phyloP scores from a whole-genome alignment of 106 monocot genomes.

The Acanthochlamys bracteata region DNA sequence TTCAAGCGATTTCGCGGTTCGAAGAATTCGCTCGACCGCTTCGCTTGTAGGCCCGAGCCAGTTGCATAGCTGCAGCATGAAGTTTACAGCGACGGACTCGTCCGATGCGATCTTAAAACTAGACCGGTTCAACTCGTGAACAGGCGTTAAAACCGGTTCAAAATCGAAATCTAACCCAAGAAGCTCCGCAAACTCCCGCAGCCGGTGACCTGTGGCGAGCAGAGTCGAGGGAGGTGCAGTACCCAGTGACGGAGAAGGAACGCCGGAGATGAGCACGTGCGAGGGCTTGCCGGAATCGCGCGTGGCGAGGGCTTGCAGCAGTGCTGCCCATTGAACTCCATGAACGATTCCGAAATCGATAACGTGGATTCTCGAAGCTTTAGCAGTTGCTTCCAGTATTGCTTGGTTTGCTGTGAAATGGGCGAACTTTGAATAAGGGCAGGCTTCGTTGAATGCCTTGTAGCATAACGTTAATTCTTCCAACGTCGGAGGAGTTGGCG shows the following conservation, averaged over 20 bases:
- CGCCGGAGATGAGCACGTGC: constrained; percentile 69
- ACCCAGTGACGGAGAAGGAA: constrained; percentile 49
- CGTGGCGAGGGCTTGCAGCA: constrained; percentile 86
- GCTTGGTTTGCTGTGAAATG: constrained; percentile 98
- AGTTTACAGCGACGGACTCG: constrained; percentile 74
- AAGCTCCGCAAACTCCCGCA: constrained; percentile 58
- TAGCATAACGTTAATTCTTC: constrained; percentile 75
- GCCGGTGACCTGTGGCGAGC: constrained; percentile 59
- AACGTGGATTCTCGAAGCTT: constrained; percentile 66
- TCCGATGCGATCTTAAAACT: constrained; percentile 46
- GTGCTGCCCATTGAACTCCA: constrained; percentile 91
- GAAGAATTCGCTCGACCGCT: constrained; percentile 29
- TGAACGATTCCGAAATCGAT: constrained; percentile 85
- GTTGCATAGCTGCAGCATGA: constrained; percentile 83
- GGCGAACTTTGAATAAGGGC: constrained; percentile 88
- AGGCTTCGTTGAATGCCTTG: constrained; percentile 82
- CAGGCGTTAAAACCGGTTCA: constrained; percentile 50
- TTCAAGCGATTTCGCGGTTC: constrained; percentile 44
- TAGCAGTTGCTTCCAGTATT: constrained; percentile 78
- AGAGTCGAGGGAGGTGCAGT: constrained; percentile 30
- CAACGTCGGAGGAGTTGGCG: constrained; percentile 17
- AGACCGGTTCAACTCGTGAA: constrained; percentile 31
- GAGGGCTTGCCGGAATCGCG: constrained; percentile 66
- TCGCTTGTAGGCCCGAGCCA: constrained; percentile 38
- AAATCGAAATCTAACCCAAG: constrained; percentile 84